Conservation (phyloP, 2,329 filamentous ascomycete species). For the Amesomyces nigricolor region DNA sequence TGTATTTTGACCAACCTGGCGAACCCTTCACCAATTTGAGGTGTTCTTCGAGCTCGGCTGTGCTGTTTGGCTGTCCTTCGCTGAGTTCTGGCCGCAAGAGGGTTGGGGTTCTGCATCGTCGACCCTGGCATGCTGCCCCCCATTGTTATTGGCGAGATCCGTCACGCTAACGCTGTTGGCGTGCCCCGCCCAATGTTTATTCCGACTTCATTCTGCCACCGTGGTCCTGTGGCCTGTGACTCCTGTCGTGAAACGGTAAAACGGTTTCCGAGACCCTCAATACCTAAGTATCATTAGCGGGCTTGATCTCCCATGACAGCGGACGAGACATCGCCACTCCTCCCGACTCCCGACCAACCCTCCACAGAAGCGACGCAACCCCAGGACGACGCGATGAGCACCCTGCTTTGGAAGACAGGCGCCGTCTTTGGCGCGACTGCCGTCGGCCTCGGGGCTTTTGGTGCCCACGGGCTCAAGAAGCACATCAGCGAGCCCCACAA, state of each 20-base stretch:
- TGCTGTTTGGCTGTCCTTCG: too few relatives aligned
- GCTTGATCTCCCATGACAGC: background rate
- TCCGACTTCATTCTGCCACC: background rate
- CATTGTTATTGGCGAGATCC: background rate
- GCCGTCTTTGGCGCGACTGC: conserved; percentile 57
- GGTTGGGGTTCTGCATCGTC: too few relatives aligned
- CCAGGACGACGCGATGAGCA: conserved; percentile 23
- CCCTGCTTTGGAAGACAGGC: conserved; percentile 54
- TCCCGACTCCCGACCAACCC: background rate
- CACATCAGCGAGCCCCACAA: conserved; percentile 52
- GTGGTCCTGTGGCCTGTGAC: too few relatives aligned
- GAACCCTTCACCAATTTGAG: too few relatives aligned
- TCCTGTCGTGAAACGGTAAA: background rate
- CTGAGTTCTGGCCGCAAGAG: too few relatives aligned
- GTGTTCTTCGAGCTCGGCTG: too few relatives aligned
- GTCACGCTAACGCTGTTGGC: background rate
- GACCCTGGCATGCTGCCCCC: background rate
- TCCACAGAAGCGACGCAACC: background rate
- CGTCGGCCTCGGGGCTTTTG: conserved; percentile 60
- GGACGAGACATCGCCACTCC: conserved; percentile 4
- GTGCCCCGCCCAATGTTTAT: background rate
- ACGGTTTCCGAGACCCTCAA: too few relatives aligned
- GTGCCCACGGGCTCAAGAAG: conserved; percentile 61
- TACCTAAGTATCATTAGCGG: too few relatives aligned
- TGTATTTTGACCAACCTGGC: too few relatives aligned